Evolutionary conservation across 257 asterid species (phyloP).

Genomic region (Nicotiana tomentosiformis): DNA sequence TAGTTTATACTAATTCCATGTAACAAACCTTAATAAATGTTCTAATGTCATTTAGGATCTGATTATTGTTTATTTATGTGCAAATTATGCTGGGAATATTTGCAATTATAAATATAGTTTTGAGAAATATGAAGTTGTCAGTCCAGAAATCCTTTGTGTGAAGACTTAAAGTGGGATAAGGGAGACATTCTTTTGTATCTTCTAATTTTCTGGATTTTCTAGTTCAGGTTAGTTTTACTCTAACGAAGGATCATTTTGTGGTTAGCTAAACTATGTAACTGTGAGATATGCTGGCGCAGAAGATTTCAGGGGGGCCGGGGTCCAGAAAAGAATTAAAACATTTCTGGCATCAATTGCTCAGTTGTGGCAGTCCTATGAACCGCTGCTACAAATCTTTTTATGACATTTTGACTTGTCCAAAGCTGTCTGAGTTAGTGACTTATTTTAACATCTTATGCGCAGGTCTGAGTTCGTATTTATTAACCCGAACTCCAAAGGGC

Average conservation of each 20-base stretch:
- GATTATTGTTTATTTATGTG: not conserved
- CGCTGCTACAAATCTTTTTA: not conserved
- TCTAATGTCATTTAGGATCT: not conserved
- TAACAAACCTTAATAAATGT: not conserved
- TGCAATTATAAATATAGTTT: not conserved
- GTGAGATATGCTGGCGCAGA: not conserved
- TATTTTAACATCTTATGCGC: not conserved
- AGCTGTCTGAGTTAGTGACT: not conserved
- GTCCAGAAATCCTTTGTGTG: not conserved
- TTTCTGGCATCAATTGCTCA: not conserved
- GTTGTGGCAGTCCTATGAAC: not conserved
- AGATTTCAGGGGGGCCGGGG: not conserved
- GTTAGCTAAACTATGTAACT: not conserved
- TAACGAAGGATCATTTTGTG: not conserved
- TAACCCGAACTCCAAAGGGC: conserved; percentile 24
- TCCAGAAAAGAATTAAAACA: not conserved
- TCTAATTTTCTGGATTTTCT: not conserved
- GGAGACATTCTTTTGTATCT: not conserved
- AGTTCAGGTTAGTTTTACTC: not conserved
- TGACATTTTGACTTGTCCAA: not conserved
- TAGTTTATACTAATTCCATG: not conserved
- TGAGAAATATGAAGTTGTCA: not conserved
- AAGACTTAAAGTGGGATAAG: not conserved
- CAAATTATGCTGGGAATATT: not conserved
- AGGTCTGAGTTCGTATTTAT: conserved; percentile 17